Evolutionary conservation across 2,329 filamentous ascomycete genomes (phyloP), one percentile per base, ranked within the genome.

Genomic region (Microcyclospora pomicola): DNA sequence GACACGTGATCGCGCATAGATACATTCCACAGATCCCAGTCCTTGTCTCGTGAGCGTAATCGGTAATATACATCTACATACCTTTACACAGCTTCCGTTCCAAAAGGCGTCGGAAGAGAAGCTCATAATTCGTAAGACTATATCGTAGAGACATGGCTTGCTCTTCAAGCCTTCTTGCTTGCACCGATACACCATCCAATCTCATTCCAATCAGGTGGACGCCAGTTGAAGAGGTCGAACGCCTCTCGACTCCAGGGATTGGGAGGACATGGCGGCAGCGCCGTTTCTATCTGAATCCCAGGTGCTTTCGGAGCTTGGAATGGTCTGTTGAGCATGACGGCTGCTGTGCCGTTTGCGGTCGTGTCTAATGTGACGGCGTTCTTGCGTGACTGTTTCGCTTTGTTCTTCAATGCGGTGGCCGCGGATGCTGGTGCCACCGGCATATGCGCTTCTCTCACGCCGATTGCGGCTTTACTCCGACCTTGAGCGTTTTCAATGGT

Each of bases 221-320:
- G 65, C 50, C 68, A 73, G 50, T 72, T 75, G 44, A 83, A 71
- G 34, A 83, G 51, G 53, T 83, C 79, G 46, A 73, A 67, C 1
- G 79, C 77, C 51, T 82, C 78, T 15, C 67, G 69, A 47, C 76
- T 82, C 79, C 79, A 83, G 0, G 79, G 72, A 46, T 71, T 72
- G 2, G 65, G 63, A 9, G 65, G 61, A 41, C 67, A 51, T n/a
- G 42, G 36, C 44, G 46, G 30, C 6, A 27, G 37, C 37, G 41
- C 44, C 15, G 37, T 41, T 11, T 38, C 39, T 39, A 38, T 31
- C 37, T 37, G 13, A 6, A 38, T 35, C 30, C 19, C 33, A 31
- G 50, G 41, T 37, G 46, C 43, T 24, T 42, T 49, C 9, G 51
- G 47, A 12, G 49, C 44, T 34, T 54, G 51, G 42, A 58, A 58